Evolutionary conservation across 495 filamentous ascomycete genomes (phyloP).

Genomic region (Echria macrotheca): DNA sequence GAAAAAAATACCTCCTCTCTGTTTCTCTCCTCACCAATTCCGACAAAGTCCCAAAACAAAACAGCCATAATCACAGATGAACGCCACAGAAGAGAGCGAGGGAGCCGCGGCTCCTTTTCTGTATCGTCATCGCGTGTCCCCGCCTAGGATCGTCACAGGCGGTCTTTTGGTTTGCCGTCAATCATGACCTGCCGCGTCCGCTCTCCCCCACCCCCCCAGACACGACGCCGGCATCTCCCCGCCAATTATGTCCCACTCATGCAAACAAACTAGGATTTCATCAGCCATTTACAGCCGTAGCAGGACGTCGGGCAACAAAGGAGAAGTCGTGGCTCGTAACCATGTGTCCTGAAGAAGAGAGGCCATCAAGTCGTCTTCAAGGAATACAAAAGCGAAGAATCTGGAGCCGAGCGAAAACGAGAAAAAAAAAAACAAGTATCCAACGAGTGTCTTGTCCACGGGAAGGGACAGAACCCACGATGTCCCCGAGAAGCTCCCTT

Average conservation of each 20-base stretch:
- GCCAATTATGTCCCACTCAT: slow-evolving; percentile 25
- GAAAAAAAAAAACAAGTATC: slow-evolving; percentile 9
- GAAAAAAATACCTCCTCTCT: slow-evolving; percentile 11
- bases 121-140: slow-evolving; percentile 4
- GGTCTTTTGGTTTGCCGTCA: slow-evolving; percentile 8
- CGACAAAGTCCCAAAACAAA: slow-evolving; percentile 7
- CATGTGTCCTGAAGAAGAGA: slow-evolving; percentile 8
- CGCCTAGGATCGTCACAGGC: slow-evolving; percentile 20
- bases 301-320: slow-evolving; percentile 24
- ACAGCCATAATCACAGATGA: slow-evolving; percentile 6
- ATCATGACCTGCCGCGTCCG: not conserved
- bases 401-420: too few relatives aligned
- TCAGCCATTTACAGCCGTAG: slow-evolving; percentile 36
- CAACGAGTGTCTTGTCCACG: slow-evolving; percentile 12
- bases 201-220: not conserved
- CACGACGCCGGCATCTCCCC: slow-evolving; percentile 3
- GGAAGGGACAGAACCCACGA: too few relatives aligned
- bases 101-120: slow-evolving; percentile 3
- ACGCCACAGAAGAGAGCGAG: not conserved
- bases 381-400: slow-evolving; percentile 39
- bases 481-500: too few relatives aligned
- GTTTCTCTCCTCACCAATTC: slow-evolving; percentile 6
- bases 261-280: slow-evolving; percentile 25
- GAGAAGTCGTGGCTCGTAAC: slow-evolving; percentile 26
- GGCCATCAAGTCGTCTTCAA: slow-evolving; percentile 31